Evolutionary conservation across 805 yeast species (phyloP).

Genomic region (Blastobotrys parvus): DNA sequence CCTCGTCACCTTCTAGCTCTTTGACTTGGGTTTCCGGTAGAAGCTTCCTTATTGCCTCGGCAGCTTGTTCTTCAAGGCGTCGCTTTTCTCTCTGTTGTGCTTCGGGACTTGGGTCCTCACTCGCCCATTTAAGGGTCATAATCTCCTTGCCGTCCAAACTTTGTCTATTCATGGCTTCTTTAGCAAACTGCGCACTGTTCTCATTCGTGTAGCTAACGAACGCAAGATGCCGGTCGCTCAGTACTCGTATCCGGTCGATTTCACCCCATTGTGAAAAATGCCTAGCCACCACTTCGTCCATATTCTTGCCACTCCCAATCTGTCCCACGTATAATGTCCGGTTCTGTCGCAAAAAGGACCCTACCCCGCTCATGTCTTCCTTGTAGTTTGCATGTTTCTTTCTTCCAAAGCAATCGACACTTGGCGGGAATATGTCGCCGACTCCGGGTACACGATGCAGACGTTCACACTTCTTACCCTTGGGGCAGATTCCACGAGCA

Average conservation of each 20-base stretch:
- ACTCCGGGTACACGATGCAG: slow-evolving; percentile 65
- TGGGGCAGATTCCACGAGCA: slow-evolving; percentile 80
- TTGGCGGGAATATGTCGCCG: slow-evolving; percentile 50
- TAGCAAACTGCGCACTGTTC: slow-evolving; percentile 83
- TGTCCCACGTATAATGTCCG: slow-evolving; percentile 68
- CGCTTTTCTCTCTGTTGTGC: slow-evolving; percentile 44
- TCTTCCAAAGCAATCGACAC: slow-evolving; percentile 87
- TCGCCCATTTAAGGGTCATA: slow-evolving; percentile 77
- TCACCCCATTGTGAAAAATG: slow-evolving; percentile 72
- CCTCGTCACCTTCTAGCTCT: slow-evolving; percentile 23
- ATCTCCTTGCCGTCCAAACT: slow-evolving; percentile 59
- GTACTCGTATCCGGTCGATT: slow-evolving; percentile 55
- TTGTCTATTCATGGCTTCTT: slow-evolving; percentile 89
- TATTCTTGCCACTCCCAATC: slow-evolving; percentile 37
- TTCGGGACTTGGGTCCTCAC: slow-evolving; percentile 73
- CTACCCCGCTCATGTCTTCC: slow-evolving; percentile 94
- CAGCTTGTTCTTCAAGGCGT: slow-evolving; percentile 43
- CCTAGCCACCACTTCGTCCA: slow-evolving; percentile 34
- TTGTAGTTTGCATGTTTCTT: slow-evolving; percentile 73
- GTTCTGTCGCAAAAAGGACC: slow-evolving; percentile 63
- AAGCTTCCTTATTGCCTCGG: slow-evolving; percentile 32
- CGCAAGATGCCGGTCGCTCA: slow-evolving; percentile 59
- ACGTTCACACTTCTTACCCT: slow-evolving; percentile 69
- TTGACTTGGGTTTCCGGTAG: slow-evolving; percentile 40
- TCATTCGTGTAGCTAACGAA: slow-evolving; percentile 67